Base-by-base conservation (phyloP, 176 grass and related monocot genomes). In the Rhynchospora tenuis region DNA sequence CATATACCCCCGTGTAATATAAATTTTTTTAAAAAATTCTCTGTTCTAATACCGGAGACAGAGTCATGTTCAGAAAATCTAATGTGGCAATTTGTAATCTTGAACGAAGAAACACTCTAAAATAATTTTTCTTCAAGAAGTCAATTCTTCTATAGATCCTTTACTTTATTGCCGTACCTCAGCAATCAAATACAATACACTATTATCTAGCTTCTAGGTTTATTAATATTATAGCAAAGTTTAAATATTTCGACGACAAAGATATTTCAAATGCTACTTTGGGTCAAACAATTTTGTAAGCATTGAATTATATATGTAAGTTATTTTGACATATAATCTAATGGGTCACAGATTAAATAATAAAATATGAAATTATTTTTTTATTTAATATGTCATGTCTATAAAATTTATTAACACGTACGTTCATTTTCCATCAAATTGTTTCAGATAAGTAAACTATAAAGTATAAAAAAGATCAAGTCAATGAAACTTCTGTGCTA, bases 371-470 rank as follows among this genome's bases (percentile, higher is more conserved):
- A 15, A 26, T 51, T 52, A 27, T 7, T 31, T 66, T 66, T 33
- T 33, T 66, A 17, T 66, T 50, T 74, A 50, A 74, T 51, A 23
- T 52, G 46, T 14, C 23, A 3, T 47, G 23, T 19, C 4, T 52
- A 74, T 74, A 9, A 27, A 52, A 50, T 33, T 65, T 2, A 52
- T 27, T 73, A 24, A n/a, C n/a, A n/a, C n/a, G 50, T 1, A 73
- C n/a, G 7, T 46, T 71, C 67, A 22, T 1, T 42, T 46, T 22
- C 20, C 20, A 50, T 46, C n/a, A 24, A n/a, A 19, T 23, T 13
- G n/a, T 75, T 75, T 75, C 46, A 28, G 12, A 75, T 75, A 54
- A 75, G n/a, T 73, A 73, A 73, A 73, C 20, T 22, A 73, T 75
- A 55, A 76, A 76, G 33, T 38, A 38, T 38, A 38, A 38, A 38